Conservation (phyloP, 768 basidiomycete genomes). For the Gelatoporia subvermispora region DNA sequence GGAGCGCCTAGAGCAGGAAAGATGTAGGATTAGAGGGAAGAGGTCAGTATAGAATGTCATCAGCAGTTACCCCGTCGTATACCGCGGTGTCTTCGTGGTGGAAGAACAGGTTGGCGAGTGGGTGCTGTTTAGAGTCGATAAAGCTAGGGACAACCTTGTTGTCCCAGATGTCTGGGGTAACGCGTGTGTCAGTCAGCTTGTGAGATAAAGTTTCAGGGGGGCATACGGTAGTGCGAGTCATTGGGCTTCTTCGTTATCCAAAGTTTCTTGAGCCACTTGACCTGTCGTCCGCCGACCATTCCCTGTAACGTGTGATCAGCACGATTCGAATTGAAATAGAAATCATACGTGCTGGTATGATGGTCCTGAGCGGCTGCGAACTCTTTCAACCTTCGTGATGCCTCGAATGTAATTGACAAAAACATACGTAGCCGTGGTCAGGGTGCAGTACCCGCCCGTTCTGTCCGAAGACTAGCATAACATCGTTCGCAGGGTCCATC, state of each 20-base stretch:
- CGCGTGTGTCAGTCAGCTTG: too few relatives aligned
- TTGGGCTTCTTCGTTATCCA: slow-evolving; percentile 17
- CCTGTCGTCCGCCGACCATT: slow-evolving; percentile 15
- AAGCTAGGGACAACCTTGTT: slow-evolving; percentile 14
- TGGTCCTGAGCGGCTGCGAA: slow-evolving; percentile 10
- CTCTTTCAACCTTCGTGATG: neutral
- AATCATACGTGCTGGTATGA: slow-evolving; percentile 10
- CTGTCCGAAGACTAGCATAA: slow-evolving; percentile 15
- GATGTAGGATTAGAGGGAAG: neutral
- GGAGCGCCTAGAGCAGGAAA: slow-evolving; percentile 5
- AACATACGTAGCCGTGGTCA: slow-evolving; percentile 17
- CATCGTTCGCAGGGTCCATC: slow-evolving; percentile 16
- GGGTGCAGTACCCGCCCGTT: slow-evolving; percentile 18
- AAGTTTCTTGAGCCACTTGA: slow-evolving; percentile 17
- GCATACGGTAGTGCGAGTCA: slow-evolving; percentile 15
- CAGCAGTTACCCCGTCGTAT: slow-evolving; percentile 9
- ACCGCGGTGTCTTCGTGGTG: slow-evolving; percentile 17
- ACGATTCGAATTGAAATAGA: neutral
- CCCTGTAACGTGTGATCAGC: too few relatives aligned
- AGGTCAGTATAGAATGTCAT: neutral
- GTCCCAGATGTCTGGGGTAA: slow-evolving; percentile 15
- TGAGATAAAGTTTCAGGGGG: too few relatives aligned
- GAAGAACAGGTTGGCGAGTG: slow-evolving; percentile 12
- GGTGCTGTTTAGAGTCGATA: slow-evolving; percentile 16
- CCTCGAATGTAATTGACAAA: neutral